Base-by-base conservation (phyloP, 1,139 yeast species). In the Blastobotrys niveus region DNA sequence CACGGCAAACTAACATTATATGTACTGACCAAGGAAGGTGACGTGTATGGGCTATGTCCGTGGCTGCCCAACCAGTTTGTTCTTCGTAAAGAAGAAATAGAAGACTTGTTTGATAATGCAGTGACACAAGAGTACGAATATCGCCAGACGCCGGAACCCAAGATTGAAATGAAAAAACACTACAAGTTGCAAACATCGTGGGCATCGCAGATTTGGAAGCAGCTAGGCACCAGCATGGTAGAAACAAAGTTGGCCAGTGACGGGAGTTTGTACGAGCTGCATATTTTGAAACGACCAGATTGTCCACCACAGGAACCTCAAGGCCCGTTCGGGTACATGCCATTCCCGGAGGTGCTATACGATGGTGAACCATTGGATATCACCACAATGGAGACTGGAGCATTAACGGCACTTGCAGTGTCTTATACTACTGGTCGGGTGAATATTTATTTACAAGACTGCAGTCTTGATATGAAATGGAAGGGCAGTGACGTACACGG, bases 41-140 rank as follows among this genome's bases (percentile, higher is more conserved):
- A 80, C 50, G 50, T 80, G 1, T 78, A 68, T 52, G 67, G 73
- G 0, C 61, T 80, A 2, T 74, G 72, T 48, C 86, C 86, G 9
- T 77, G 77, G 57, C 55, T 74, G 21, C 82, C 85, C 0, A 52
- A 61, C 2, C 55, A 60, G 19, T 57, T 74, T 21, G 58, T 66
- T 0, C 61, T 74, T 14, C 46, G 69, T 0, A 54, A 58, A 39
- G 49, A 54, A 0, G 67, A 68, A 53, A 50, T 71, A 6, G 67
- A 64, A 21, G 59, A 53, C 3, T 53, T 74, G 6, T 64, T 76
- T 45, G 72, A 75, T 50, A 67, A 69, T 46, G 70, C 76, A 5
- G 64, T 62, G 10, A 56, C 64, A 5, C 56, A 53, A 18, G 62
- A 57, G 34, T 49, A 49, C 30, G 57, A 57, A 19, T 48, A 55